phyloP scores from a whole-genome alignment of 176 grass and related monocot genomes.

The sorghum (Sorghum bicolor) region Sorghum_bicolor_NCBIv3 NC_012879.2:24015001-24015500 shows the following conservation, averaged over 20 bases:
- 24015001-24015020: no score
- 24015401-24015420: not conserved
- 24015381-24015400: not conserved
- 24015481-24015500: slow-evolving; percentile 7
- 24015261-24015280: not conserved
- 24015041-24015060: no score
- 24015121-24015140: not conserved
- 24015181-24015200: not conserved
- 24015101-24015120: no score
- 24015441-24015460: slow-evolving; percentile 22
- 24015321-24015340: not conserved
- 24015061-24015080: no score
- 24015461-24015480: slow-evolving; percentile 28
- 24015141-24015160: not conserved
- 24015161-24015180: not conserved
- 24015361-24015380: not conserved
- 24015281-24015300: not conserved
- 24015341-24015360: not conserved
- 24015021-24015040: no score
- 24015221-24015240: not conserved
- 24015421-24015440: not conserved
- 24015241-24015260: not conserved
- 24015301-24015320: not conserved
- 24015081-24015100: no score
- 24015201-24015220: not conserved